Percentiles rank a stretch among this genome's conserved stretches.
Evolutionary conservation across 345 rosid species (phyloP).

Genomic region (Salix koriyanagi): DNA sequence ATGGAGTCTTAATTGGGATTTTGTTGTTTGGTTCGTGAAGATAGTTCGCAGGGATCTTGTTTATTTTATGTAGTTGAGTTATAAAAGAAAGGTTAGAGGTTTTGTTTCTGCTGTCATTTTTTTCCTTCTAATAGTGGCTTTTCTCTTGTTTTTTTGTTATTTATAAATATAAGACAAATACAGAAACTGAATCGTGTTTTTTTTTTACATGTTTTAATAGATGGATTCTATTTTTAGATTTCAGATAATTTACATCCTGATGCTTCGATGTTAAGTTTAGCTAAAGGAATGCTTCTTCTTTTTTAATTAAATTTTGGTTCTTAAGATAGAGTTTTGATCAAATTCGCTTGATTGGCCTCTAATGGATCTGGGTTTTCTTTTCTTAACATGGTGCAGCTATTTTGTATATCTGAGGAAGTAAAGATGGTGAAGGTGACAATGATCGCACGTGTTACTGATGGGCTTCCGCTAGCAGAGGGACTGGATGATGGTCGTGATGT

Average conservation of each 20-base stretch:
- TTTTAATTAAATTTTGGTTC: neutral
- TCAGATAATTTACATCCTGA: neutral
- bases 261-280: neutral
- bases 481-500: conserved; percentile 94
- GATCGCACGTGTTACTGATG: conserved; percentile 99
- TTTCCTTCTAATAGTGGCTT: neutral
- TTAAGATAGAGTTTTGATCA: neutral
- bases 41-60: conserved; percentile 17
- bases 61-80: neutral
- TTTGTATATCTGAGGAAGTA: conserved; percentile 29
- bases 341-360: conserved; percentile 2
- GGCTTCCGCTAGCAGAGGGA: conserved; percentile 92
- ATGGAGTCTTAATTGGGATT: neutral
- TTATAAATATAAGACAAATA: neutral
- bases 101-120: neutral
- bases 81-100: neutral
- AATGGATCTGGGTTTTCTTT: conserved; percentile 12
- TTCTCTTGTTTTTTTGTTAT: neutral
- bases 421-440: conserved; percentile 96
- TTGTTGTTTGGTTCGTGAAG: neutral
- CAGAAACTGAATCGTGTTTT: neutral
- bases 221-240: neutral
- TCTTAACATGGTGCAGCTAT: conserved; percentile 27
- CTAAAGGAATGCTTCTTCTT: neutral
- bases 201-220: neutral